A percentile compares a stretch with the other conserved stretches of the same genome.
These are phyloP conservation scores for Apiospora kogelbergensis DNA, from an alignment of 2,329 filamentous ascomycete genomes.

Conservation along the genomic window DNA sequence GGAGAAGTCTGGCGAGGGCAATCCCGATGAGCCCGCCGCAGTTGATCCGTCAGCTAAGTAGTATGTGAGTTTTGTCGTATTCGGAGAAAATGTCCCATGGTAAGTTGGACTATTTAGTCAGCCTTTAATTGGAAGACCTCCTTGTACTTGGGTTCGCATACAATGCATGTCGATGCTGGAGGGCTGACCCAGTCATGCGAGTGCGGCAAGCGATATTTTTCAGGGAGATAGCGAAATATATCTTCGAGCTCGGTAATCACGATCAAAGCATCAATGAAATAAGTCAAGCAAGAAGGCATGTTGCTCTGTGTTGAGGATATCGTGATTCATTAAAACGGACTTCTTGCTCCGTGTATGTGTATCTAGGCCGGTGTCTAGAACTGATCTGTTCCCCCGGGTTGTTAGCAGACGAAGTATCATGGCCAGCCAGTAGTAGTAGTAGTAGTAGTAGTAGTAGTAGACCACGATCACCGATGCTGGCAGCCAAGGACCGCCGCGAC, in stretches of 20 bases:
- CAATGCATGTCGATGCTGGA: not conserved
- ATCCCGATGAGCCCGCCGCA: not conserved
- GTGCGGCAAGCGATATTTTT: too few species aligned
- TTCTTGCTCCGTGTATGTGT: not conserved
- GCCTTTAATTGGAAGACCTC: too few species aligned
- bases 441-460: not conserved
- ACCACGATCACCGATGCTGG: not conserved
- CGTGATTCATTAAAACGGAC: constrained; percentile 12
- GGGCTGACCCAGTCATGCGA: not conserved
- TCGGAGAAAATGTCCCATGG: not conserved
- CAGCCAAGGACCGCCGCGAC: not conserved
- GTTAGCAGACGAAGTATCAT: not conserved
- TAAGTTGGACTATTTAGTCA: too few species aligned
- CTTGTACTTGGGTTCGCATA: not conserved
- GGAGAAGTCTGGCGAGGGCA: not conserved
- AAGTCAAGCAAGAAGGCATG: not conserved
- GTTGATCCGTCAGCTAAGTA: not conserved
- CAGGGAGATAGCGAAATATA: not conserved
- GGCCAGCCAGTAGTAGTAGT: too few species aligned
- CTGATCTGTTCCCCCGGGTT: constrained; percentile 20
- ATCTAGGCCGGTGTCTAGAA: constrained; percentile 26
- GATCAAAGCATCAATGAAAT: not conserved
- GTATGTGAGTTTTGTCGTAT: not conserved
- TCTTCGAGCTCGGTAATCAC: not conserved
- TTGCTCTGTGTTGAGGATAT: not conserved